Conservation (phyloP, 371 early-diverging fungal genomes). For the Mortierella sp. region DNA sequence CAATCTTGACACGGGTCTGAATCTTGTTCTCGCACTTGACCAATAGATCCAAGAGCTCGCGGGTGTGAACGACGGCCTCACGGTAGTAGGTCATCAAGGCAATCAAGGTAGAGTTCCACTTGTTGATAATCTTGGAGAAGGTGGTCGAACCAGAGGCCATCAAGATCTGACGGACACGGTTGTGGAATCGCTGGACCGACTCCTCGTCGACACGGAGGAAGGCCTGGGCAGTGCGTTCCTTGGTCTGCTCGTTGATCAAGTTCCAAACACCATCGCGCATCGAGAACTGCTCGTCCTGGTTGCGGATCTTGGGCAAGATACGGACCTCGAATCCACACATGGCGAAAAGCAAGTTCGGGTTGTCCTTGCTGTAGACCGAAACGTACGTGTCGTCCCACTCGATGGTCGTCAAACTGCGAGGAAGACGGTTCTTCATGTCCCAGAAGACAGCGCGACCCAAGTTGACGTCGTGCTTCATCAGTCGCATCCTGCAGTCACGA, state of each 20-base stretch:
- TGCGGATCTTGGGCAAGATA: constrained; percentile 91
- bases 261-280: constrained; percentile 98
- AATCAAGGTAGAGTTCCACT: constrained; percentile 96
- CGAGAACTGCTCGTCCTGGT: constrained; percentile 88
- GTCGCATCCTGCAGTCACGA: constrained; percentile 98
- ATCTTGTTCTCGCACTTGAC: constrained; percentile 98
- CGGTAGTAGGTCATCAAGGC: constrained; percentile 98
- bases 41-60: constrained; percentile 95
- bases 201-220: constrained; percentile 96
- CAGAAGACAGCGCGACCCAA: constrained; percentile 97
- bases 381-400: constrained; percentile 98
- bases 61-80: constrained; percentile 98
- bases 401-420: constrained; percentile 95
- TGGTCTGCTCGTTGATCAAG: constrained; percentile 94
- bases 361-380: constrained; percentile 96
- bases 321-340: constrained; percentile 92
- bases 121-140: constrained; percentile 98
- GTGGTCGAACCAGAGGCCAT: constrained; percentile 98
- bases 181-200: constrained; percentile 92
- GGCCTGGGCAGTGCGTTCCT: constrained; percentile 98
- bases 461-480: constrained; percentile 99
- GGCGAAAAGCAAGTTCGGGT: constrained; percentile 94
- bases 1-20: constrained; percentile 99
- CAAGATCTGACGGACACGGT: constrained; percentile 96
- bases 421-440: constrained; percentile 98